Percentiles rank a stretch among this genome's conserved stretches.
phyloP scores from a whole-genome alignment of 2,329 filamentous ascomycete species.

The Trichoderma harzianum region DNA sequence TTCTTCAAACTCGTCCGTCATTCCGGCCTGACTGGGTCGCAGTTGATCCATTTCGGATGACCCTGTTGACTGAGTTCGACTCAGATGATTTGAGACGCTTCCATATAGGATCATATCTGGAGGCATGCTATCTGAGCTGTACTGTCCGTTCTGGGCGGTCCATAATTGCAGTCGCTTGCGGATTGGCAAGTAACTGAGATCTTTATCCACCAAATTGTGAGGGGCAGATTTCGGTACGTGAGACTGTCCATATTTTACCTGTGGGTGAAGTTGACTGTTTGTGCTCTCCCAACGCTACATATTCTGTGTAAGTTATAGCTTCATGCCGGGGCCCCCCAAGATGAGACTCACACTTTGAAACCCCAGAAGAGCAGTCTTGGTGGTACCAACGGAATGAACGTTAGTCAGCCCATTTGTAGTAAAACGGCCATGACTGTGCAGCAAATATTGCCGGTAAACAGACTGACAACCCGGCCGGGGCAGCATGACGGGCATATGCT shows the following conservation, averaged over 20 bases:
- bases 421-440: neutral
- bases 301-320: neutral
- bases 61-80: constrained; percentile 33
- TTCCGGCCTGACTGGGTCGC: constrained; percentile 23
- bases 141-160: constrained; percentile 36
- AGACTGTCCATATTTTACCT: constrained; percentile 10
- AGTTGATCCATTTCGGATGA: constrained; percentile 32
- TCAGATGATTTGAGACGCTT: constrained; percentile 31
- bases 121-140: constrained; percentile 22
- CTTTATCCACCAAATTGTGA: neutral
- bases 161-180: constrained; percentile 42
- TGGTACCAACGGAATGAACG: neutral
- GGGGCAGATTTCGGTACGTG: neutral
- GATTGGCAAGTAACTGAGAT: constrained; percentile 28
- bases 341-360: constrained; percentile 8
- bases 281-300: constrained; percentile 22
- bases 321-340: neutral
- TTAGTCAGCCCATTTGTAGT: neutral
- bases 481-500: constrained; percentile 28
- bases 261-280: neutral
- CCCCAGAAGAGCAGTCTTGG: neutral
- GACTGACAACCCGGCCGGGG: constrained; percentile 29
- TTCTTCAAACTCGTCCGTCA: constrained; percentile 28
- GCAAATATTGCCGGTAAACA: constrained; percentile 34
- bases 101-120: constrained; percentile 28